Evolutionary conservation across 371 early-diverging fungal species (phyloP).

Genomic region (Rhizopus delemar): DNA sequence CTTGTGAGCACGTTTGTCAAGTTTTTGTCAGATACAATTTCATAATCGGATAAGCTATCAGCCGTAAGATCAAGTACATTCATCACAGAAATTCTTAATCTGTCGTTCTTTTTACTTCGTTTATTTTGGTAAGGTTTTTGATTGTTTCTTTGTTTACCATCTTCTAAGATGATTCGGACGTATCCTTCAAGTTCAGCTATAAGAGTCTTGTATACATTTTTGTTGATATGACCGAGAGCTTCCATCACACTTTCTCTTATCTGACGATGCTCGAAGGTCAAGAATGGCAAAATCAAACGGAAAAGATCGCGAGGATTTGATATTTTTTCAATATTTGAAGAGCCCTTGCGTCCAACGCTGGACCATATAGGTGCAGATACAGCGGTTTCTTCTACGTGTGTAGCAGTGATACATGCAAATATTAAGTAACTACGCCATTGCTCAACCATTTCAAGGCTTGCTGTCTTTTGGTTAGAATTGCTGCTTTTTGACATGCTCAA

Average conservation of each 20-base stretch:
- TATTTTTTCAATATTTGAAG: slow-evolving; percentile 53
- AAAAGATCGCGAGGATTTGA: slow-evolving; percentile 64
- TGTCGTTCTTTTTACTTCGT: slow-evolving; percentile 68
- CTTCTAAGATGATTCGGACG: slow-evolving; percentile 68
- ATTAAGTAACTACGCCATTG: slow-evolving; percentile 80
- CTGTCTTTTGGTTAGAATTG: slow-evolving; percentile 40
- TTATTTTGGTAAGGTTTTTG: slow-evolving; percentile 64
- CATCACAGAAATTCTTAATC: slow-evolving; percentile 74
- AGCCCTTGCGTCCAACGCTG: slow-evolving; percentile 57
- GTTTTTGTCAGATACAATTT: slow-evolving; percentile 63
- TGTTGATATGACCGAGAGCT: slow-evolving; percentile 72
- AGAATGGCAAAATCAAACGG: slow-evolving; percentile 60
- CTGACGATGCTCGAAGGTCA: slow-evolving; percentile 71
- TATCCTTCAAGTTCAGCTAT: slow-evolving; percentile 70
- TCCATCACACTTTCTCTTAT: slow-evolving; percentile 75
- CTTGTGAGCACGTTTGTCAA: slow-evolving; percentile 64
- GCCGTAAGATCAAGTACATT: slow-evolving; percentile 76
- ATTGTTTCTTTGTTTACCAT: slow-evolving; percentile 57
- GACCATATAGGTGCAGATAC: slow-evolving; percentile 38
- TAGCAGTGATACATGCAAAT: slow-evolving; percentile 69
- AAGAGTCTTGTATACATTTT: slow-evolving; percentile 65
- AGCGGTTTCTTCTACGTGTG: slow-evolving; percentile 30
- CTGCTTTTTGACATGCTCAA: slow-evolving; percentile 47
- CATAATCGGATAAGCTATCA: slow-evolving; percentile 59
- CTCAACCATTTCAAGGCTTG: slow-evolving; percentile 65